phyloP scores from a whole-genome alignment of 2,329 filamentous ascomycete species.

The Kalmusia sp. region DNA sequence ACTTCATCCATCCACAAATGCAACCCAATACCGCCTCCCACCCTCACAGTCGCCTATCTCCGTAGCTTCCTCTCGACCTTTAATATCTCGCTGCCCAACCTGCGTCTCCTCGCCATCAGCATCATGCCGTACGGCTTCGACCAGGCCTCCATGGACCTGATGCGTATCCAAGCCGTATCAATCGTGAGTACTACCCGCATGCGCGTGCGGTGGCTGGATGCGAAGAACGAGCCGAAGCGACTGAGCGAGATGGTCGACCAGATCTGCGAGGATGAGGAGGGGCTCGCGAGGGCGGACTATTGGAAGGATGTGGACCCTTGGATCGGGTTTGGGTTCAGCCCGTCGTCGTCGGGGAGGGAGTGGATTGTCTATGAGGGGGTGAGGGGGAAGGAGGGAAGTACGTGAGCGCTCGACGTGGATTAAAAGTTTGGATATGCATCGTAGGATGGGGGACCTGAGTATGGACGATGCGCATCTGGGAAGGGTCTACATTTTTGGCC shows the following conservation, averaged over 20 bases:
- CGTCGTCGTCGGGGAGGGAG: slow-evolving; percentile 5
- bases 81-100: slow-evolving; percentile 11
- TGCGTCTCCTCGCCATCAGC: slow-evolving; percentile 21
- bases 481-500: no score
- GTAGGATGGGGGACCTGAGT: background rate
- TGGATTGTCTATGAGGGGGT: slow-evolving; percentile 10
- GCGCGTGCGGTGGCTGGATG: slow-evolving; percentile 11
- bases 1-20: background rate
- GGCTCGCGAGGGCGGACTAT: slow-evolving; percentile 5
- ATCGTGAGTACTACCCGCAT: background rate
- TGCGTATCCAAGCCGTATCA: background rate
- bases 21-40: background rate
- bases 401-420: background rate
- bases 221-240: slow-evolving; percentile 12
- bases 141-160: slow-evolving; percentile 5
- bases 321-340: slow-evolving; percentile 5
- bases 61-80: slow-evolving; percentile 2
- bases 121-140: slow-evolving; percentile 20
- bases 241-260: slow-evolving; percentile 8
- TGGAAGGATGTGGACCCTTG: slow-evolving; percentile 3
- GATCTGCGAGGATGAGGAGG: slow-evolving; percentile 14
- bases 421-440: background rate
- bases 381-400: background rate
- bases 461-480: background rate
- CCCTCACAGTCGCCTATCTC: slow-evolving; percentile 7